Evolutionary conservation across 345 rosid species (phyloP).

Genomic region (Psidium guajava): DNA sequence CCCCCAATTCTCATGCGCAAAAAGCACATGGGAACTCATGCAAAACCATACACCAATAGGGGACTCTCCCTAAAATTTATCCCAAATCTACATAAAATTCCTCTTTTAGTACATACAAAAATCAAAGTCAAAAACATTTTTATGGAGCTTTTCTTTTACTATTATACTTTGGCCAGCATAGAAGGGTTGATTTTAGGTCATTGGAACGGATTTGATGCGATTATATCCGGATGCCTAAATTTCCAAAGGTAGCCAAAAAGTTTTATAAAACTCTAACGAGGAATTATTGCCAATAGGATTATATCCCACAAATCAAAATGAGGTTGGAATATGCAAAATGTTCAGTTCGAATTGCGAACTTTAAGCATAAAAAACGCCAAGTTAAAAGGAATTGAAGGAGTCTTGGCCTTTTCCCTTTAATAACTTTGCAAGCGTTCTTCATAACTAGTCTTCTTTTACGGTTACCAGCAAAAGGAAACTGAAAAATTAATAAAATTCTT

Average conservation of each 20-base stretch:
- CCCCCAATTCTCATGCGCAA: background rate
- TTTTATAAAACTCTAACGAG: background rate
- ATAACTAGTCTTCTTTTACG: no score
- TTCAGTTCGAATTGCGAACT: no score
- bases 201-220: rapidly evolving
- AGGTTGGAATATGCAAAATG: no score
- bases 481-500: no score
- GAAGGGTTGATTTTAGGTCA: background rate
- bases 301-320: no score
- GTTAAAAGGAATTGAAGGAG: no score
- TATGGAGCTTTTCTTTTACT: background rate
- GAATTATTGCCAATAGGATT: background rate
- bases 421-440: no score
- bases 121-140: background rate
- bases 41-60: background rate
- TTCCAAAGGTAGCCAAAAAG: background rate
- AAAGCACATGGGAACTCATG: background rate
- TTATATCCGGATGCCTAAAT: background rate
- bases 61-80: background rate
- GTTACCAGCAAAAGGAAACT: no score
- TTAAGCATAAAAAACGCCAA: no score
- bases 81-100: background rate
- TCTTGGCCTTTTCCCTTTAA: no score
- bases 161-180: background rate
- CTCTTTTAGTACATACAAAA: background rate